Evolutionary conservation across 2,329 filamentous ascomycete genomes (phyloP).

Genomic region (Magnaporthiopsis incrustans): DNA sequence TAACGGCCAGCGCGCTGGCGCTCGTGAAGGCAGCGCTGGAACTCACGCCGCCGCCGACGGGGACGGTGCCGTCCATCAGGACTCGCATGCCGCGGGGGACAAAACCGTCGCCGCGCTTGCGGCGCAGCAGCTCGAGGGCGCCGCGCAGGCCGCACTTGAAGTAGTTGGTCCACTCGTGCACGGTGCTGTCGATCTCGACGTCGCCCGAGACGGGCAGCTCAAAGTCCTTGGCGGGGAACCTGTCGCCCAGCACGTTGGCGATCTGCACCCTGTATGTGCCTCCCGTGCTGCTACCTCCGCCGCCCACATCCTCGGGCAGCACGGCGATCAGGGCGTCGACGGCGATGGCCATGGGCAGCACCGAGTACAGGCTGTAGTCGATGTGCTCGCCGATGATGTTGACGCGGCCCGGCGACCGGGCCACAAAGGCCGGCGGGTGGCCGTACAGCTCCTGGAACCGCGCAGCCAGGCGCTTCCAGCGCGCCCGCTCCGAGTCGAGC

Average conservation of each 20-base stretch:
- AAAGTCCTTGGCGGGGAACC: constrained; percentile 71
- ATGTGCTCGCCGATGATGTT: constrained; percentile 99
- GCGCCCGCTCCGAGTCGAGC: constrained; percentile 54
- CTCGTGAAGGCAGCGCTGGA: constrained; percentile 93
- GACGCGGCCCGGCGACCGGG: constrained; percentile 86
- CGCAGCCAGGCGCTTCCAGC: constrained; percentile 69
- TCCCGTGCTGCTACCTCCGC: constrained; percentile 36
- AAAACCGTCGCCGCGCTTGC: constrained; percentile 54
- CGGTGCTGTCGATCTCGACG: constrained; percentile 71
- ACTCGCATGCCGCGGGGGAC: constrained; percentile 74
- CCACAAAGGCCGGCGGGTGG: constrained; percentile 67
- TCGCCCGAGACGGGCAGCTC: constrained; percentile 49
- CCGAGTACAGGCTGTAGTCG: constrained; percentile 94
- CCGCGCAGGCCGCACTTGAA: constrained; percentile 88
- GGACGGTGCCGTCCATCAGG: constrained; percentile 84
- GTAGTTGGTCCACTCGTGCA: constrained; percentile 96
- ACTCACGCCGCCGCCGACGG: constrained; percentile 83
- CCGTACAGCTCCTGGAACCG: constrained; percentile 66
- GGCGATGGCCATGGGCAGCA: constrained; percentile 90
- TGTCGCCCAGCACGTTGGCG: constrained; percentile 67
- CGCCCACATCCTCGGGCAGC: constrained; percentile 40
- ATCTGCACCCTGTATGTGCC: constrained; percentile 63
- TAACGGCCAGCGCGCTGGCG: constrained; percentile 77
- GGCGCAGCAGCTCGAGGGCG: constrained; percentile 68
- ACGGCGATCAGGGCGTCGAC: constrained; percentile 88